Conservation (phyloP, 208 protist species). For the Crithidia expoeki region DNA sequence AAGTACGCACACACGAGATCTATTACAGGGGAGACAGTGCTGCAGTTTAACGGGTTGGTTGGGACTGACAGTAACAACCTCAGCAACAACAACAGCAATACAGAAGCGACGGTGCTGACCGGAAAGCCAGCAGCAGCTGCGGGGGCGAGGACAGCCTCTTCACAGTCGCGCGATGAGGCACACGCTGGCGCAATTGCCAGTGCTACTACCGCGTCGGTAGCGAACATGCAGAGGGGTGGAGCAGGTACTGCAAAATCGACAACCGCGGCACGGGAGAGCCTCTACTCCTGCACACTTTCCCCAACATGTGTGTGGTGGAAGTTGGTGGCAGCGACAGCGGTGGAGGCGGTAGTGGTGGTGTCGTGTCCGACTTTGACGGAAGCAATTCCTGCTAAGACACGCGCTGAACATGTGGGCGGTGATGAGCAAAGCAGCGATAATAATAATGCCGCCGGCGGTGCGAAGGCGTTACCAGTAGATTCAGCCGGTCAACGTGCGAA, state of each 20-base stretch:
- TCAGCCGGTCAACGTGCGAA: too few relatives aligned
- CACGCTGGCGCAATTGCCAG: not conserved
- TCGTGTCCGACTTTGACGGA: slow-evolving; percentile 25
- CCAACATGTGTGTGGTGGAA: slow-evolving; percentile 33
- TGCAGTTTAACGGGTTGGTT: slow-evolving; percentile 17
- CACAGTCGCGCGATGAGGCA: slow-evolving; percentile 2
- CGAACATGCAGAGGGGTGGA: not conserved
- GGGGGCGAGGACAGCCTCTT: not conserved
- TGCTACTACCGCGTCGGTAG: not conserved
- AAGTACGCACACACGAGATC: slow-evolving; percentile 32
- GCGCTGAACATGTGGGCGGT: not conserved
- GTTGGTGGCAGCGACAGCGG: slow-evolving; percentile 20
- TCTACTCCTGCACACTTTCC: not conserved
- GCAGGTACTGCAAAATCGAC: not conserved
- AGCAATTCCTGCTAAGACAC: not conserved
- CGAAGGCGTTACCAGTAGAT: not conserved
- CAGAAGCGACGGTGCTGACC: not conserved
- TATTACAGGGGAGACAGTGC: slow-evolving; percentile 24
- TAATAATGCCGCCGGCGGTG: not conserved
- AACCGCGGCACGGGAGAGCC: too few relatives aligned
- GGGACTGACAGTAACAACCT: not conserved
- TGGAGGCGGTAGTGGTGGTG: slow-evolving; percentile 30
- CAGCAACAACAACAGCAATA: not conserved
- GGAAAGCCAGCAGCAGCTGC: not conserved
- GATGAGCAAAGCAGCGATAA: not conserved